phyloP scores from a whole-genome alignment of 108 stramenopile genomes.

The Cylindrotheca closterium region DNA sequence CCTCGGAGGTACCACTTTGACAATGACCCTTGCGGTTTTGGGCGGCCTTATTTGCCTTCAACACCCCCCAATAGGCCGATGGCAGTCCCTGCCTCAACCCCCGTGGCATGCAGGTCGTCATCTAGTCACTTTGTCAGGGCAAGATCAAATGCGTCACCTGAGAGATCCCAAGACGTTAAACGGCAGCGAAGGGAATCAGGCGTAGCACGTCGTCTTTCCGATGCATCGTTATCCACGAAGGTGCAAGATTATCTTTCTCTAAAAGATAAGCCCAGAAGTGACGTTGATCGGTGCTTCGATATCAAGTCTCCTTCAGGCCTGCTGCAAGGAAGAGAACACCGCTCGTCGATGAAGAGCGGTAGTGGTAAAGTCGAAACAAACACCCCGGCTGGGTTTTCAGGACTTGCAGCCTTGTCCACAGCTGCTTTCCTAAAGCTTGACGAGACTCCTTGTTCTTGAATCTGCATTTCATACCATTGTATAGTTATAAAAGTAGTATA shows the following conservation, averaged over 20 bases:
- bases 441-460: conserved; percentile 6
- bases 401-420: conserved; percentile 42
- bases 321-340: conserved; percentile 19
- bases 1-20: background rate
- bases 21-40: too few species aligned
- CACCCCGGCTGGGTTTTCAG: conserved; percentile 8
- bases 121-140: too few species aligned
- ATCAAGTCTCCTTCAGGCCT: conserved; percentile 26
- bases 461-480: too few species aligned
- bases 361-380: background rate
- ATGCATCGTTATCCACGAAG: conserved; percentile 17
- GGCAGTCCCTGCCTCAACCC: too few species aligned
- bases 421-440: conserved; percentile 41
- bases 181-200: conserved; percentile 26
- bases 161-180: conserved; percentile 29
- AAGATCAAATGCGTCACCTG: conserved; percentile 27
- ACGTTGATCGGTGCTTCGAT: background rate
- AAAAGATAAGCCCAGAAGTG: conserved; percentile 14
- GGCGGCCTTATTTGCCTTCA: too few species aligned
- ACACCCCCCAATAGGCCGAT: too few species aligned
- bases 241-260: conserved; percentile 21
- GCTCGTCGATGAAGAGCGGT: background rate
- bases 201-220: conserved; percentile 4
- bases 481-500: too few species aligned
- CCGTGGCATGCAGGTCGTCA: too few species aligned